Evolutionary conservation across 805 yeast genomes (phyloP).

Genomic region (Pichia scutulata): DNA sequence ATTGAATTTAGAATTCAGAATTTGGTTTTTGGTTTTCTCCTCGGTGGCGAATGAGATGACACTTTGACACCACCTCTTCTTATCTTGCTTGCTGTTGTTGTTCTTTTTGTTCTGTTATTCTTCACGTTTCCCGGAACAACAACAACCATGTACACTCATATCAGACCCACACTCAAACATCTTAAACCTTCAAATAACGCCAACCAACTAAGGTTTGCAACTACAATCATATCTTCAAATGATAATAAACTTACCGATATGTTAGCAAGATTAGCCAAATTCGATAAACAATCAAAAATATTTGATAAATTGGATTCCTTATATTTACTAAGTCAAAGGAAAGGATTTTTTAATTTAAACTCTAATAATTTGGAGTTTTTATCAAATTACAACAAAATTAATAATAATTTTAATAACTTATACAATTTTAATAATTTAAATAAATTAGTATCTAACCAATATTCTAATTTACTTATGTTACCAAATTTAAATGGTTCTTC

Average conservation of each 20-base stretch:
- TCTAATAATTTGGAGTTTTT: slow-evolving; percentile 25
- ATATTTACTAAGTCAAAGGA: slow-evolving; percentile 26
- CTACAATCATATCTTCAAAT: slow-evolving; percentile 21
- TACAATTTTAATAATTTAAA: slow-evolving; percentile 24
- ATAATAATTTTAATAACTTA: slow-evolving; percentile 19
- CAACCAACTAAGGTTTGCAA: slow-evolving; percentile 17
- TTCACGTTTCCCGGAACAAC: neutral
- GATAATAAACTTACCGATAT: slow-evolving; percentile 24
- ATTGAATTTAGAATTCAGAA: too few species aligned
- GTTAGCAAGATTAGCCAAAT: slow-evolving; percentile 24
- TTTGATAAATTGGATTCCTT: slow-evolving; percentile 26
- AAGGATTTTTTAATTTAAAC: slow-evolving; percentile 26
- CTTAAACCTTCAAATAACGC: neutral
- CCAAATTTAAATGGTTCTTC: slow-evolving; percentile 11
- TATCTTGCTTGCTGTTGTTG: neutral
- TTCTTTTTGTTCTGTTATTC: neutral
- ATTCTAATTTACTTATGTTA: slow-evolving; percentile 17
- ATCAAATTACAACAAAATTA: slow-evolving; percentile 22
- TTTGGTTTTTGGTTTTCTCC: neutral
- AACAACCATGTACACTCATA: neutral
- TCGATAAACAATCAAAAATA: slow-evolving; percentile 20
- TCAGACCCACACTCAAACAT: neutral
- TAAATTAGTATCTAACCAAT: slow-evolving; percentile 20
- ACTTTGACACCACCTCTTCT: neutral
- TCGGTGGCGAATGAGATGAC: neutral